These are phyloP conservation scores for Allomyces macrogynus DNA, from an alignment of 192 early-diverging fungal genomes.

Conservation along the genomic window DNA sequence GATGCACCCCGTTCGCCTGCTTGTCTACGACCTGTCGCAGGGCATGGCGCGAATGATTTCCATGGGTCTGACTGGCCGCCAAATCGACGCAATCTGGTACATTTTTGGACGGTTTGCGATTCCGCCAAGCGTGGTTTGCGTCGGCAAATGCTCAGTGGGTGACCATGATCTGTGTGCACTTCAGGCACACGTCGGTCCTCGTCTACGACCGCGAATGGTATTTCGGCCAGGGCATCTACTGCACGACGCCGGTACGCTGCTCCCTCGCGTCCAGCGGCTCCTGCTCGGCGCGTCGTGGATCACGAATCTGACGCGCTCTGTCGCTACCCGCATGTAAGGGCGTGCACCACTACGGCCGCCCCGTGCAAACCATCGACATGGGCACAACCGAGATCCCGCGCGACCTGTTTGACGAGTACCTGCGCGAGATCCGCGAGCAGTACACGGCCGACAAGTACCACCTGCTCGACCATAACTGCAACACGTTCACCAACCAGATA, in stretches of 20 bases:
- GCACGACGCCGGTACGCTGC: conserved; percentile 1
- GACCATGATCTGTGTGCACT: no score
- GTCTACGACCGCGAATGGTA: conserved; percentile 53
- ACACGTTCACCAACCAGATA: conserved; percentile 50
- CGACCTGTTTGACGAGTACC: conserved; percentile 46
- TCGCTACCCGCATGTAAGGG: neutral
- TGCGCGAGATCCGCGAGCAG: conserved; percentile 31
- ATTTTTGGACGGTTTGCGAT: no score
- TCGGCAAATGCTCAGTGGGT: no score
- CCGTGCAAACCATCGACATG: conserved; percentile 48
- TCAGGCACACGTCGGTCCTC: conserved; percentile 48
- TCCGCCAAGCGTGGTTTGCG: no score
- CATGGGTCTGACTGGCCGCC: conserved; percentile 27
- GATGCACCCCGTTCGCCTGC: conserved; percentile 17
- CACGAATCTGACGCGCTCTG: no score
- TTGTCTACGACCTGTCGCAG: conserved; percentile 39
- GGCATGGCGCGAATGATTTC: conserved; percentile 61
- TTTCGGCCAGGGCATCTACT: conserved; percentile 58
- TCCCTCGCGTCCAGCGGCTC: neutral
- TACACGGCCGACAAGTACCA: conserved; percentile 58
- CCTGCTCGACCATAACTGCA: conserved; percentile 71
- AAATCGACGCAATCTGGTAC: conserved; percentile 22
- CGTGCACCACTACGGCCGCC: conserved; percentile 36
- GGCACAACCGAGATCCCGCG: conserved; percentile 52
- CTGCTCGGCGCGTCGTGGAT: no score